phyloP scores from a whole-genome alignment of 2,329 filamentous ascomycete species.

The Chaetomium strumarium region DNA sequence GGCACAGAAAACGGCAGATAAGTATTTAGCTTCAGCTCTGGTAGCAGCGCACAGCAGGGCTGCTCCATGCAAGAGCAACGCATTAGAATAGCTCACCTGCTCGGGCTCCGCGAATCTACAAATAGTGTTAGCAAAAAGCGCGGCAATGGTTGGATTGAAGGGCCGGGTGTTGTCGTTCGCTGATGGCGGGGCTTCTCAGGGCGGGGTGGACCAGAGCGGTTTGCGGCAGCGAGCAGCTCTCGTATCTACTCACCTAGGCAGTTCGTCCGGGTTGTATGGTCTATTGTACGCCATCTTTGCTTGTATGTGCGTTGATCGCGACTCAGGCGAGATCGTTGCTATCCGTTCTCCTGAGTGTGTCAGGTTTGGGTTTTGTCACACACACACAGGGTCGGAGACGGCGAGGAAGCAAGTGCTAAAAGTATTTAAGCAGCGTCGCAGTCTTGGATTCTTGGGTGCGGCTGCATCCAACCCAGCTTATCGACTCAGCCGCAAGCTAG shows the following conservation, averaged over 20 bases:
- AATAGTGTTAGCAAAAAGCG: conserved; percentile 20
- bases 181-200: conserved; percentile 16
- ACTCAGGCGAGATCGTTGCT: conserved; percentile 13
- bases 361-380: conserved; percentile 12
- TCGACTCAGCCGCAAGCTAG: conserved; percentile 14
- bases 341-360: conserved; percentile 15
- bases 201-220: background rate
- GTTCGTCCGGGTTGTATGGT: conserved; percentile 86
- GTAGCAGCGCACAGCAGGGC: background rate
- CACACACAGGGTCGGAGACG: background rate
- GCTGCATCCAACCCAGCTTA: background rate
- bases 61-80: background rate
- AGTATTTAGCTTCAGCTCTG: conserved; percentile 5
- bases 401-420: background rate
- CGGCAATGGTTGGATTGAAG: conserved; percentile 7
- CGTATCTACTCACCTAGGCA: conserved; percentile 68
- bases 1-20: conserved; percentile 3
- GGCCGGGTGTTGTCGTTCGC: conserved; percentile 1
- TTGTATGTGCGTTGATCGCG: background rate
- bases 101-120: conserved; percentile 48
- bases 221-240: conserved; percentile 1
- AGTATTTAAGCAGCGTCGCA: conserved; percentile 6
- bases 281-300: conserved; percentile 83
- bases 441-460: background rate
- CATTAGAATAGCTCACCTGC: conserved; percentile 29